phyloP scores from a whole-genome alignment of 2,329 filamentous ascomycete species.

The Ophiocordyceps camponoti-floridani region DNA sequence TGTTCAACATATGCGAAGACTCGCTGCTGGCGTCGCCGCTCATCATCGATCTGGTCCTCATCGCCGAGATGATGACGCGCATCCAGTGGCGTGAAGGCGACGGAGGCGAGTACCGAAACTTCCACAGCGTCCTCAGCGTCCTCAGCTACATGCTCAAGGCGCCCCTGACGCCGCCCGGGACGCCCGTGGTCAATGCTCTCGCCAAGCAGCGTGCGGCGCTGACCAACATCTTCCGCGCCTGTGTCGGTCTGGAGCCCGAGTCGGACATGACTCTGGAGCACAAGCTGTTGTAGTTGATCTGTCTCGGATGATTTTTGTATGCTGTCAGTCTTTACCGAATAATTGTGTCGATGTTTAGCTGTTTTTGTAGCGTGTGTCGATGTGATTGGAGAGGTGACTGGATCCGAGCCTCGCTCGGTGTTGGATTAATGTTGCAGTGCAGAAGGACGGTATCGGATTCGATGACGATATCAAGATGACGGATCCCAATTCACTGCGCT shows the following conservation, averaged over 20 bases:
- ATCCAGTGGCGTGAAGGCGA: slow-evolving; percentile 68
- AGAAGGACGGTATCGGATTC: too few relatives aligned
- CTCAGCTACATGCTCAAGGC: slow-evolving; percentile 99
- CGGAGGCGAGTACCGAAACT: slow-evolving; percentile 60
- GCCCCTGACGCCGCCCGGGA: slow-evolving; percentile 81
- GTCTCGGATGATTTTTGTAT: not conserved
- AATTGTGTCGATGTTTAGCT: too few relatives aligned
- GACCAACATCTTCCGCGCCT: slow-evolving; percentile 97
- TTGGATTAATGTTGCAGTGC: too few relatives aligned
- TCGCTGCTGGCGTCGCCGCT: slow-evolving; percentile 87
- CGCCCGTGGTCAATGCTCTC: slow-evolving; percentile 86
- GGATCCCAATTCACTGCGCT: not conserved
- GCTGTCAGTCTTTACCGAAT: too few relatives aligned
- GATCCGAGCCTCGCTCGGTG: too few relatives aligned
- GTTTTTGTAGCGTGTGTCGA: too few relatives aligned
- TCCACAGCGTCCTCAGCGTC: slow-evolving; percentile 93
- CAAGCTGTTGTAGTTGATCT: slow-evolving; percentile 61
- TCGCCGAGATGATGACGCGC: slow-evolving; percentile 96
- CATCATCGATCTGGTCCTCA: slow-evolving; percentile 88
- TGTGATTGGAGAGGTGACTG: too few relatives aligned
- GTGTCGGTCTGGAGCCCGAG: slow-evolving; percentile 90
- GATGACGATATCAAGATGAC: not conserved
- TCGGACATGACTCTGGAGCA: slow-evolving; percentile 98
- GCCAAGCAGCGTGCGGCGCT: slow-evolving; percentile 89
- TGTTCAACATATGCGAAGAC: slow-evolving; percentile 99